These are phyloP conservation scores for Penicillium desertorum DNA, from an alignment of 495 filamentous ascomycete species.

Conservation along the genomic window DNA sequence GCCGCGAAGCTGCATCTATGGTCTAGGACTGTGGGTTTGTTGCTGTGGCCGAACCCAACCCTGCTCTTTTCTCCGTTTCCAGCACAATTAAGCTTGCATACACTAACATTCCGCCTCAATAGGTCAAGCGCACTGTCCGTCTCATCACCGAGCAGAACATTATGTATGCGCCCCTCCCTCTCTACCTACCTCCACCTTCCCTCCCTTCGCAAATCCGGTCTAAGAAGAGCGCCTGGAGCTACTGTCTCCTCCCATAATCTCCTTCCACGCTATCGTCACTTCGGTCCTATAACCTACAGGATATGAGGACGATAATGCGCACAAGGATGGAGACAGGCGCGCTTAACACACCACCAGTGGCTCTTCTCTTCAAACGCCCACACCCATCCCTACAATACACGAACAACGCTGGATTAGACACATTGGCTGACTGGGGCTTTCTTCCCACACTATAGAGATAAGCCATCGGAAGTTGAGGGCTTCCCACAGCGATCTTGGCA, in stretches of 20 bases:
- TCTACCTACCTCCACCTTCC: slow-evolving; percentile 7
- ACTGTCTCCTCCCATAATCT: not conserved
- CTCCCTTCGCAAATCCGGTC: slow-evolving; percentile 5
- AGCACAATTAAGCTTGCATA: slow-evolving; percentile 1
- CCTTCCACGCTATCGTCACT: not conserved
- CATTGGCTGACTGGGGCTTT: slow-evolving; percentile 13
- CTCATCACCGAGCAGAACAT: slow-evolving; percentile 87
- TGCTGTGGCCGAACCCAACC: not conserved
- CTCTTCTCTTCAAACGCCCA: not conserved
- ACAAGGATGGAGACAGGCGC: not conserved
- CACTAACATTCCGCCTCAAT: slow-evolving; percentile 7
- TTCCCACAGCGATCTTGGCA: slow-evolving; percentile 82
- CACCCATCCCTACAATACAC: slow-evolving; percentile 12
- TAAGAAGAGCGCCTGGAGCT: not conserved
- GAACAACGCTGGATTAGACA: not conserved
- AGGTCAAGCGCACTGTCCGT: slow-evolving; percentile 87
- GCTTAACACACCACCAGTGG: not conserved
- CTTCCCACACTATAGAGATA: slow-evolving; percentile 41
- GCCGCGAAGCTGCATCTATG: not conserved
- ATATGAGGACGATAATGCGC: not conserved
- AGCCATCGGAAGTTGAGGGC: slow-evolving; percentile 75
- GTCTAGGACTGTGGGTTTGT: slow-evolving; percentile 1
- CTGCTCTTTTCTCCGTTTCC: not conserved
- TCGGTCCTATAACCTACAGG: not conserved
- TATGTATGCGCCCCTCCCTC: slow-evolving; percentile 61